Conservation (phyloP, 2,329 filamentous ascomycete species). For the Penicillium sp. region DNA sequence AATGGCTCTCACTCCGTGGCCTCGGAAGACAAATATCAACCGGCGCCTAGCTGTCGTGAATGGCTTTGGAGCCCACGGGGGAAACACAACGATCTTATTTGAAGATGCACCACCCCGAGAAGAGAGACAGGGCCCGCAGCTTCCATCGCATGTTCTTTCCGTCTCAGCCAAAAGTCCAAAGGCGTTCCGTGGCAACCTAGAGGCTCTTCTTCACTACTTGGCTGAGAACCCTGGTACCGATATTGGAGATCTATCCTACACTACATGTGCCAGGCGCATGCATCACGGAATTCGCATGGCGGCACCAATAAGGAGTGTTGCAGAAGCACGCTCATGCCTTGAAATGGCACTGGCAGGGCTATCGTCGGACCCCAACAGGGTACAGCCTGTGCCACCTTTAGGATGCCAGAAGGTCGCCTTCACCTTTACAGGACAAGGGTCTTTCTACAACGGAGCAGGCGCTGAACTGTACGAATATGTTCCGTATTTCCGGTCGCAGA, state of each 20-base stretch:
- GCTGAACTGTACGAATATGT: conserved; percentile 33
- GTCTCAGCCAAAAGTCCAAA: conserved; percentile 6
- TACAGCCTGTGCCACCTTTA: no score
- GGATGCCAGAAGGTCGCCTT: conserved; percentile 32
- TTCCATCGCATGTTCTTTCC: not conserved
- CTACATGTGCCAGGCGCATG: conserved; percentile 59
- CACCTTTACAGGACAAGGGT: conserved; percentile 41
- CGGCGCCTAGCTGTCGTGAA: not conserved
- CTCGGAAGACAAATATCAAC: not conserved
- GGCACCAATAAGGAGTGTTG: conserved; percentile 1
- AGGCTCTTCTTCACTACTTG: not conserved
- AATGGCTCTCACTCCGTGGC: conserved; percentile 45
- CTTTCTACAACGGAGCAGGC: conserved; percentile 30
- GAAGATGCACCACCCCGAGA: not conserved
- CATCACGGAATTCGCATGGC: conserved; percentile 30
- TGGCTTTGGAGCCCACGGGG: conserved; percentile 2
- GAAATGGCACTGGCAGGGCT: no score
- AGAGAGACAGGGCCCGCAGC: no score
- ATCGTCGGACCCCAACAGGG: no score
- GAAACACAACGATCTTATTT: conserved; percentile 1
- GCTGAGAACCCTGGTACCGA: conserved; percentile 34
- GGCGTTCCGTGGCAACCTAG: not conserved
- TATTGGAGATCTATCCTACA: conserved; percentile 62
- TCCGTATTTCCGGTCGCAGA: conserved; percentile 24
- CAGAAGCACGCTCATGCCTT: no score